Base-by-base conservation (phyloP, 202 grass and related monocot species). In the Panicum hallii region DNA sequence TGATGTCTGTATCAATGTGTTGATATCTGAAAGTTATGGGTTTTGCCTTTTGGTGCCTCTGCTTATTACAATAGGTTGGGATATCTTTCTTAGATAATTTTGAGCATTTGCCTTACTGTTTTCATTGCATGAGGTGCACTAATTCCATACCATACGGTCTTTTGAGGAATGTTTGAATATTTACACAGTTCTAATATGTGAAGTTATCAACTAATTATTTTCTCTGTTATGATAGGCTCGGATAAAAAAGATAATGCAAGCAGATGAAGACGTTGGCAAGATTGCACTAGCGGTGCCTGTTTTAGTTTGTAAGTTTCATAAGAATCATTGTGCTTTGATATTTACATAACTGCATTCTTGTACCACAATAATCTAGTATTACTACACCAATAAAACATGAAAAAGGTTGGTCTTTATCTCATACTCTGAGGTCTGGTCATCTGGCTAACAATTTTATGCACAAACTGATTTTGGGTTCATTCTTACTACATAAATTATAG, bases 171-270 rank as follows among this genome's bases (percentile, higher is more conserved):
- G 26, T 77, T 73, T 70, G 5, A 88, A 72, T 85, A 46, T 74
- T 44, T n/a, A 11, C 8, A 15, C 15, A 66, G 22, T 54, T 69
- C 22, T 77, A 58, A 54, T 28, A 8, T 70, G 53, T 70, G 20
- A 69, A 55, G 17, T 68, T 57, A 17, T 43, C 36, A 19, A 72
- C 79, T 91, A 42, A 66, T 32, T 44, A 22, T 55, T 36, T 40
- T 76, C 42, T 75, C 82, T 88, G 13, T 69, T 87, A 49, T 85
- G 53, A 70, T 69, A 97, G 97, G 83, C 94, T 47, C 88, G 93
- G 70, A 99, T 97, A 85, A 99, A 99, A 79, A 99, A 99, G 88
- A 99, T 99, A 75, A 99, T 99, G 97, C 93, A 99, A 93, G 92
- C 97, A 87, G 97, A 99, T 85, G 97, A 99, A 77, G 97, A 99